Conservation (phyloP, 257 asterid genomes). For the Buddleja alternifolia region DNA sequence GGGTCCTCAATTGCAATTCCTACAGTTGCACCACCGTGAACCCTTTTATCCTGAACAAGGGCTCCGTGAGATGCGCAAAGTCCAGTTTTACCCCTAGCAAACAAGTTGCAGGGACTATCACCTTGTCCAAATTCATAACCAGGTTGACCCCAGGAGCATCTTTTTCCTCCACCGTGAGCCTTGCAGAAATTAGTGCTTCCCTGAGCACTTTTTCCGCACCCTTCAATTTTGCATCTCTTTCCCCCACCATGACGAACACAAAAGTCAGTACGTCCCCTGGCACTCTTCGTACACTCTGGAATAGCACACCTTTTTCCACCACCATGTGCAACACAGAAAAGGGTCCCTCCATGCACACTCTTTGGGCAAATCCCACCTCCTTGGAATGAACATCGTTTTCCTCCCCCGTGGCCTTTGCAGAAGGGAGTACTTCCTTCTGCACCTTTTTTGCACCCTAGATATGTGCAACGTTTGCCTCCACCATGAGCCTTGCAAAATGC, state of each 20-base stretch:
- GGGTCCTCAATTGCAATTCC: slow-evolving; percentile 51
- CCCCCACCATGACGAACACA: slow-evolving; percentile 98
- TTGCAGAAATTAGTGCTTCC: slow-evolving; percentile 97
- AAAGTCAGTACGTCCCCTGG: slow-evolving; percentile 87
- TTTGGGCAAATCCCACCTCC: slow-evolving; percentile 87
- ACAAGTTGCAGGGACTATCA: slow-evolving; percentile 66
- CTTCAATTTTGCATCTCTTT: slow-evolving; percentile 77
- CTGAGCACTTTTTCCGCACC: slow-evolving; percentile 94
- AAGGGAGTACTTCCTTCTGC: slow-evolving; percentile 94
- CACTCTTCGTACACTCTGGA: slow-evolving; percentile 86
- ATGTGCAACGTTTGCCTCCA: slow-evolving; percentile 85
- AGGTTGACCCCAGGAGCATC: slow-evolving; percentile 85
- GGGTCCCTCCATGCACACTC: slow-evolving; percentile 96
- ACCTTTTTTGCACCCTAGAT: slow-evolving; percentile 73
- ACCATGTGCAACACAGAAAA: slow-evolving; percentile 87
- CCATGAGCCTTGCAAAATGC: slow-evolving; percentile 94
- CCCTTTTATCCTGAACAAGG: slow-evolving; percentile 79
- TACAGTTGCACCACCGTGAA: slow-evolving; percentile 79
- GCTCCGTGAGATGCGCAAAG: slow-evolving; percentile 79
- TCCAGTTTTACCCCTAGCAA: slow-evolving; percentile 76
- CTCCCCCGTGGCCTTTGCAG: slow-evolving; percentile 97
- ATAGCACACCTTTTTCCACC: slow-evolving; percentile 90
- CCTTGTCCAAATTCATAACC: slow-evolving; percentile 66
- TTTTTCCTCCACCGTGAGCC: slow-evolving; percentile 96
- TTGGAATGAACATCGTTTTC: slow-evolving; percentile 79